Conservation (phyloP, 1,139 yeast species). For the Keqinozyma sinolaborantium region DNA sequence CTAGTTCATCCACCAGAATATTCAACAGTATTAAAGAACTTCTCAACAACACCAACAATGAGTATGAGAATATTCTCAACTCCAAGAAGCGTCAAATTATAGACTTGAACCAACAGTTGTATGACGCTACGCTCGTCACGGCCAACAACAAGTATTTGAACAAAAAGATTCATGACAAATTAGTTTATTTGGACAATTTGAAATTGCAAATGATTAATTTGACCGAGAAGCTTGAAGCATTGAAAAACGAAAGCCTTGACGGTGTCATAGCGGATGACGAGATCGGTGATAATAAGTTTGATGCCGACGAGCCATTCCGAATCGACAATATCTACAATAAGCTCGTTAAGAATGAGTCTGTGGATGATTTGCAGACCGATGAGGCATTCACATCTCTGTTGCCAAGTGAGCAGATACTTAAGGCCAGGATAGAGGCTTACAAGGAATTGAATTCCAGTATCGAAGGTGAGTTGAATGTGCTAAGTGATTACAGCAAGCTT, state of each 20-base stretch:
- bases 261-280: constrained; percentile 10
- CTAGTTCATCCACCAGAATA: constrained; percentile 26
- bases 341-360: constrained; percentile 31
- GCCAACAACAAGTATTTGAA: constrained; percentile 42
- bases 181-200: constrained; percentile 36
- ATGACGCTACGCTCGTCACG: constrained; percentile 42
- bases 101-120: constrained; percentile 34
- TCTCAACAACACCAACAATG: constrained; percentile 34
- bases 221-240: constrained; percentile 30
- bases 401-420: constrained; percentile 62
- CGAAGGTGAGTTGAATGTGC: constrained; percentile 50
- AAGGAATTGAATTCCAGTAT: constrained; percentile 27
- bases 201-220: constrained; percentile 44
- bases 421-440: constrained; percentile 81
- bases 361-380: constrained; percentile 23
- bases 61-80: constrained; percentile 36
- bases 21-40: constrained; percentile 42
- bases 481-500: constrained; percentile 55
- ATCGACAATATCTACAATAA: constrained; percentile 54
- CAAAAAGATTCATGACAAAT: constrained; percentile 35
- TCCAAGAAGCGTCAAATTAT: constrained; percentile 36
- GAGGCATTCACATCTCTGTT: constrained; percentile 28
- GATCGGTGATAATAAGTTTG: constrained; percentile 35
- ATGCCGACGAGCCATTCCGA: constrained; percentile 85
- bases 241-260: constrained; percentile 21